These are phyloP conservation scores for Nakataea oryzae DNA, from an alignment of 2,329 filamentous ascomycete genomes.

Conservation along the genomic window DNA sequence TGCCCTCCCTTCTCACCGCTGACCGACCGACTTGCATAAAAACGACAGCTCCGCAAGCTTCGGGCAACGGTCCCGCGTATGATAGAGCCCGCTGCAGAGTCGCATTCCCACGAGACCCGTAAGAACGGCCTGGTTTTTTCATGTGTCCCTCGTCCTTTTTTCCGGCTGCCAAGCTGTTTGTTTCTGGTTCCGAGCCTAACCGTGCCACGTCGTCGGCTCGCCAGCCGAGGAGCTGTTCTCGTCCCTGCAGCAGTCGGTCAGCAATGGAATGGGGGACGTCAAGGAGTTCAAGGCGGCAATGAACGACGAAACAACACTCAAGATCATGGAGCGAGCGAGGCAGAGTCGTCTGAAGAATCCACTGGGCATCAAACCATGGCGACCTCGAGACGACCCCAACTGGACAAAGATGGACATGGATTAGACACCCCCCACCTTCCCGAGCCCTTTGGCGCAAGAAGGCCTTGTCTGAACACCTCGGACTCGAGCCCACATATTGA, in stretches of 20 bases:
- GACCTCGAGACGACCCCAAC: conserved; percentile 45
- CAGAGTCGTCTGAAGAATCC: conserved; percentile 44
- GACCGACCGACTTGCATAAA: background rate
- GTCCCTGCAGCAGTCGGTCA: conserved; percentile 36
- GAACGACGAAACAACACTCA: conserved; percentile 33
- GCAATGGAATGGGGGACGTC: conserved; percentile 37
- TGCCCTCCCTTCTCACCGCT: background rate
- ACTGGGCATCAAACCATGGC: conserved; percentile 48
- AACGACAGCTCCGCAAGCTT: conserved; percentile 31
- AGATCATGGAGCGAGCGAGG: conserved; percentile 39
- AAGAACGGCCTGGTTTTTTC: conserved; percentile 17
- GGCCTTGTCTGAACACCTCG: background rate
- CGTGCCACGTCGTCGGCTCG: background rate
- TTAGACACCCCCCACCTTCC: background rate
- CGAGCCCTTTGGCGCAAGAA: background rate
- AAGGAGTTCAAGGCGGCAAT: conserved; percentile 37
- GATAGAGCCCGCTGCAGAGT: conserved; percentile 27
- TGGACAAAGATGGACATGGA: conserved; percentile 31
- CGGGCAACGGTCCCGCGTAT: conserved; percentile 39
- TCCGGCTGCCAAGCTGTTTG: background rate
- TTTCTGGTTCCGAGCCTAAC: conserved; percentile 11
- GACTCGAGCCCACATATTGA: background rate
- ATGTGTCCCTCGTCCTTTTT: background rate
- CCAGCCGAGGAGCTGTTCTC: conserved; percentile 23
- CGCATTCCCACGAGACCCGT: conserved; percentile 14